Evolutionary conservation across 805 yeast species (phyloP), one percentile per base, ranked within the genome.

Genomic region (Candida michaelii): DNA sequence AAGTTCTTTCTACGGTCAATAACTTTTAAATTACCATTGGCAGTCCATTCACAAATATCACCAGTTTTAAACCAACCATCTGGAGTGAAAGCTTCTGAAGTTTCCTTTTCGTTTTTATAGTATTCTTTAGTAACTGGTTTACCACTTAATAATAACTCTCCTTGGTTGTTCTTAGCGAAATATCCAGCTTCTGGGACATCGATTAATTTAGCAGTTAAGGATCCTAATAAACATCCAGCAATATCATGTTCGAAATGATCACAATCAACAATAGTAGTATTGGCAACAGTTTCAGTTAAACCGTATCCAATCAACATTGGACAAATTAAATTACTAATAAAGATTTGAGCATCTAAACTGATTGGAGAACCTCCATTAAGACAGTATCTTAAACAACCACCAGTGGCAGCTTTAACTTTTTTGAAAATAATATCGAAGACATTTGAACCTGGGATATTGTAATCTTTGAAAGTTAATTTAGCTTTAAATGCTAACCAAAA

Each of bases 51-150:
- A 60, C 91, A 97, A 65, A 93, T 89, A 65, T 93, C 99, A 65
- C 99, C 99, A 25, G 98, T 93, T 61, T 73, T 77, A 74, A 93
- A 93, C 97, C 97, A 93, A 17, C 90, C 95, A 54, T 86, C 90
- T 47, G 84, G 85, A 36, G 76, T 72, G 56, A 85, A 81, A 1
- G 95, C 87, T 14, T 65, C 79, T 36, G 71, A 64, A 14, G 97
- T 91, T 68, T 90, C 98, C 59, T 80, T 73, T 45, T 79, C 82
- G 64, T 91, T 90, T 64, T 82, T 79, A 72, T 76, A 93, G 69
- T 93, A 93, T 57, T 86, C 89, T 21, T 76, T 69, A 27, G 83
- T 73, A 37, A 93, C 85, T 36, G 85, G 73, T 18, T 70, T 77
- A 57, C 98, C 98, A 51, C 72, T 70, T 55, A 93, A 76, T 66